Percentiles rank a stretch among this genome's conserved stretches.
Evolutionary conservation across 352 stramenopile species (phyloP).

Genomic region (Phytopythium cucurbitacearum): DNA sequence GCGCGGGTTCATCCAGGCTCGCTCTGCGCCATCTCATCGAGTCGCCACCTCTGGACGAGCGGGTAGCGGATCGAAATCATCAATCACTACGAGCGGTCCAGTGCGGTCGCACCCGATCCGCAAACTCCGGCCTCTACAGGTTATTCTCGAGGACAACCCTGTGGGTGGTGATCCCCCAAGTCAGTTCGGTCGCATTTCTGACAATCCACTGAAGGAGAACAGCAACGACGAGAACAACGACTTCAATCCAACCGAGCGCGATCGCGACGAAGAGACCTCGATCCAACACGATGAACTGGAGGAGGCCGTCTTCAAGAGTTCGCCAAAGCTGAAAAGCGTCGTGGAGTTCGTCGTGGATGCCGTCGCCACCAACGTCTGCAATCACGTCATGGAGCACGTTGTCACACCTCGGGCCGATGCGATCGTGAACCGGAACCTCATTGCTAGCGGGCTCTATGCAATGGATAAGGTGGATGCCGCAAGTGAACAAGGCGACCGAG

Average conservation of each 20-base stretch:
- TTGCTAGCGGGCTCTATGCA: neutral
- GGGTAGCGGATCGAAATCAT: conserved; percentile 4
- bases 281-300: conserved; percentile 29
- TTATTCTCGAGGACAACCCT: conserved; percentile 28
- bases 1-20: conserved; percentile 52
- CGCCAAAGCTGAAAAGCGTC: conserved; percentile 44
- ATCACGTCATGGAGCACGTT: conserved; percentile 40
- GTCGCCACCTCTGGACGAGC: conserved; percentile 10
- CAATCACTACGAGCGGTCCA: neutral
- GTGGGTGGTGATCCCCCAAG: neutral
- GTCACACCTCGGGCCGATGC: conserved; percentile 35
- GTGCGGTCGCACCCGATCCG: conserved; percentile 26
- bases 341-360: conserved; percentile 66
- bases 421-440: conserved; percentile 23
- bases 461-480: neutral
- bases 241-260: neutral
- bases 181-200: neutral
- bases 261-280: neutral
- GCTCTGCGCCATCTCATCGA: conserved; percentile 29
- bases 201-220: conserved; percentile 6
- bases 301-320: conserved; percentile 55
- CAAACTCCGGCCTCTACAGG: conserved; percentile 60
- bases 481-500: neutral
- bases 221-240: neutral
- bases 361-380: conserved; percentile 56